Conservation (phyloP, 2,329 filamentous ascomycete species). For the Fusarium verticillioides region DNA sequence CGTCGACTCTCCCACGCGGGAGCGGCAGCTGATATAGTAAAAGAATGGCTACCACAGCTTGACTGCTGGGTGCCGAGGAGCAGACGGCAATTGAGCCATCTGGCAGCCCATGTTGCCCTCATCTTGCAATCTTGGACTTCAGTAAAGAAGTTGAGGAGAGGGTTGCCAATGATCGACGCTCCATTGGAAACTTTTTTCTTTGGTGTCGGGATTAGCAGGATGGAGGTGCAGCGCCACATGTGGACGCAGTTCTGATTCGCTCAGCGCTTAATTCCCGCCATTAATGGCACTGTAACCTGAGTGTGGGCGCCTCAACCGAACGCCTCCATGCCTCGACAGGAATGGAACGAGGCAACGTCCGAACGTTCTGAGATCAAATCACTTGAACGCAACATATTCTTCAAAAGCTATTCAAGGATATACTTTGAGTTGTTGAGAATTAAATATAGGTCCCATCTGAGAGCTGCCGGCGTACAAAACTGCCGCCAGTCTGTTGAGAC, state of each 20-base stretch:
- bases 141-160: constrained; percentile 39
- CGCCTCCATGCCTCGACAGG: neutral
- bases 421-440: neutral
- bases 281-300: constrained; percentile 17
- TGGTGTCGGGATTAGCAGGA: constrained; percentile 40
- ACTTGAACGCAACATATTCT: neutral
- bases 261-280: constrained; percentile 24
- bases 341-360: neutral
- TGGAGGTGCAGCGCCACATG: constrained; percentile 37
- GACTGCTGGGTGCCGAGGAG: constrained; percentile 45
- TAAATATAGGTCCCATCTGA: neutral
- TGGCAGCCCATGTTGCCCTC: constrained; percentile 53
- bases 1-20: constrained; percentile 43
- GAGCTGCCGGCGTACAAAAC: neutral
- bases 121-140: constrained; percentile 48
- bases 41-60: constrained; percentile 43
- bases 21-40: constrained; percentile 41
- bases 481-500: neutral
- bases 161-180: constrained; percentile 42
- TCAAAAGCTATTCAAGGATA: neutral
- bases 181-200: constrained; percentile 47
- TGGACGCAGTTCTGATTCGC: constrained; percentile 34
- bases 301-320: neutral
- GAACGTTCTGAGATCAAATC: neutral
- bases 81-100: constrained; percentile 56